Evolutionary conservation across 2,329 filamentous ascomycete genomes (phyloP).

Genomic region (Hirsutella thompsonii): DNA sequence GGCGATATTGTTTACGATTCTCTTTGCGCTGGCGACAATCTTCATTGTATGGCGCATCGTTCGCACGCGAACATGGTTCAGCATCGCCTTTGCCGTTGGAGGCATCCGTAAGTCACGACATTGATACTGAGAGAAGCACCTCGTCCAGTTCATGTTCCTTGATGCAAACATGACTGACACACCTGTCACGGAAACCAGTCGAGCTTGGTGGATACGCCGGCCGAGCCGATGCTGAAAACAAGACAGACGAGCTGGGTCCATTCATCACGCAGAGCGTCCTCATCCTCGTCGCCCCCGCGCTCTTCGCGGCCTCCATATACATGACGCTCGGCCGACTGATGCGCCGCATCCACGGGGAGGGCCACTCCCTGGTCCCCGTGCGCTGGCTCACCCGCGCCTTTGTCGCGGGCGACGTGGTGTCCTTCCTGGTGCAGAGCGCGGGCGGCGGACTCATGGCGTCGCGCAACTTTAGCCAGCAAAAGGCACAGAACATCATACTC

Average conservation of each 20-base stretch:
- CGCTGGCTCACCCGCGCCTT: conserved; percentile 40
- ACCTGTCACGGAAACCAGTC: conserved; percentile 16
- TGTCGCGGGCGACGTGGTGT: conserved; percentile 38
- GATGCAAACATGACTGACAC: background rate
- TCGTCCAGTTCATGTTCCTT: background rate
- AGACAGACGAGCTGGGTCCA: conserved; percentile 17
- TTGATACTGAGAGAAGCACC: no score
- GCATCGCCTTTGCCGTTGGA: conserved; percentile 33
- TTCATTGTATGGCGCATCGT: conserved; percentile 30
- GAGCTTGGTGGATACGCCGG: conserved; percentile 28
- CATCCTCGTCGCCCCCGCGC: conserved; percentile 31
- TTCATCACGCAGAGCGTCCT: conserved; percentile 29
- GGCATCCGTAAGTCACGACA: conserved; percentile 32
- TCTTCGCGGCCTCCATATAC: conserved; percentile 37
- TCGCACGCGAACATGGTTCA: conserved; percentile 34
- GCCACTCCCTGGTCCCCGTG: conserved; percentile 17
- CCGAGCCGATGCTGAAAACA: conserved; percentile 14
- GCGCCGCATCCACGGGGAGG: conserved; percentile 20
- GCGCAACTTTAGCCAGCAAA: conserved; percentile 7
- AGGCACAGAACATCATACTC: conserved; percentile 40
- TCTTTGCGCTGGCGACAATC: conserved; percentile 29
- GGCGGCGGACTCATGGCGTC: conserved; percentile 25
- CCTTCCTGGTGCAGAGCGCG: conserved; percentile 35
- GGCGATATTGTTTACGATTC: conserved; percentile 28
- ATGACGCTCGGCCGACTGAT: conserved; percentile 35